phyloP scores from a whole-genome alignment of 129 eudicot species.

The Lactuca sativa region DNA sequence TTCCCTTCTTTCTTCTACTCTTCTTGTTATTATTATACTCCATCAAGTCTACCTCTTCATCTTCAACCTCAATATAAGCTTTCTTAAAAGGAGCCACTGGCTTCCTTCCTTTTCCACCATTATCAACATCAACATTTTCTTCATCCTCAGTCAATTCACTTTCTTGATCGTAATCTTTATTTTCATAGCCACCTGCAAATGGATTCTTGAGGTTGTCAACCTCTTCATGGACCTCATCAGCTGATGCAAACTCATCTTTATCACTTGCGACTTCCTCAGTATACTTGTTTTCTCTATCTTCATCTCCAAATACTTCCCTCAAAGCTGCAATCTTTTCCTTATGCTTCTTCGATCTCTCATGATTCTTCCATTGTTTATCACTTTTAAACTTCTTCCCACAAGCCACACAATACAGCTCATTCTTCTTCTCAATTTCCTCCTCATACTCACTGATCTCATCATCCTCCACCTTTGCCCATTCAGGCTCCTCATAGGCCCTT shows the following conservation, averaged over 20 bases:
- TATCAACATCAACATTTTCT: constrained; percentile 37
- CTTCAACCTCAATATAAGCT: constrained; percentile 39
- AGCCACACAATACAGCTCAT: constrained; percentile 77
- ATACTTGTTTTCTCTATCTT: constrained; percentile 38
- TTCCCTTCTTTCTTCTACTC: constrained; percentile 65
- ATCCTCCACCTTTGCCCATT: constrained; percentile 78
- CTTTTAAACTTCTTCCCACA: constrained; percentile 97
- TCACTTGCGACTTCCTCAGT: constrained; percentile 21
- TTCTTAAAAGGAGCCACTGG: constrained; percentile 17
- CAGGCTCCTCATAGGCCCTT: constrained; percentile 70
- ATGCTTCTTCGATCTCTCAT: constrained; percentile 94
- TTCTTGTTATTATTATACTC: constrained; percentile 65
- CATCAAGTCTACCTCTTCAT: constrained; percentile 68
- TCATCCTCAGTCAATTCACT: constrained; percentile 5
- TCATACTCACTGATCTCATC: constrained; percentile 38
- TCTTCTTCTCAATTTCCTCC: constrained; percentile 45
- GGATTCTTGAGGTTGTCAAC: constrained; percentile 27
- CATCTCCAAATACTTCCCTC: constrained; percentile 64
- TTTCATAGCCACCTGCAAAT: constrained; percentile 45
- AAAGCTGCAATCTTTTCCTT: constrained; percentile 83
- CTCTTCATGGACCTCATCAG: constrained; percentile 44
- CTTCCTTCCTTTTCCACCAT: constrained; percentile 51
- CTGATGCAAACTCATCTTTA: constrained; percentile 40
- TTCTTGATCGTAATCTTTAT: constrained; percentile 28
- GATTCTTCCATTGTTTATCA: constrained; percentile 98